phyloP scores from a whole-genome alignment of 1,139 yeast species.

The Hyphopichia pseudoburtonii region DNA sequence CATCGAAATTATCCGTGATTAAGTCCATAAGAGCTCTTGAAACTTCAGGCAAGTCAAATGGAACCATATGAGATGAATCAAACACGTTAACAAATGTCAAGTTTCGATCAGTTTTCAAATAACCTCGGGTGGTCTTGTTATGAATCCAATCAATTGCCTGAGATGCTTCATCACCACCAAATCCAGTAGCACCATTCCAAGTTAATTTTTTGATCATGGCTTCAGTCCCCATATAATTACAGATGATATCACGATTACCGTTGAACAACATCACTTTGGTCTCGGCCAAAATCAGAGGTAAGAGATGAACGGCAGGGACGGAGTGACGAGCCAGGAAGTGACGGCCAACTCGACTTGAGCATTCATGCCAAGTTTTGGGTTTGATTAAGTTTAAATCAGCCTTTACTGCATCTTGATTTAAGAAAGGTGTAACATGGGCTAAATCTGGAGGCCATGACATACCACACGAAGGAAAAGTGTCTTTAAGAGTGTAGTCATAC shows the following conservation, averaged over 20 bases:
- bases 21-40: constrained; percentile 70
- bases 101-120: constrained; percentile 58
- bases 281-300: constrained; percentile 63
- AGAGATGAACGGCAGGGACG: constrained; percentile 59
- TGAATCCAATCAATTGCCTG: constrained; percentile 52
- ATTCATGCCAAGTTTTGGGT: constrained; percentile 68
- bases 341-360: constrained; percentile 58
- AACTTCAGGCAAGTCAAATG: constrained; percentile 73
- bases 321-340: constrained; percentile 54
- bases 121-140: constrained; percentile 50
- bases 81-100: constrained; percentile 73
- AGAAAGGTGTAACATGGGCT: constrained; percentile 56
- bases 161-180: constrained; percentile 32
- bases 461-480: constrained; percentile 85
- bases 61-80: constrained; percentile 93
- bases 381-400: constrained; percentile 54
- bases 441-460: constrained; percentile 91
- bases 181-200: constrained; percentile 72
- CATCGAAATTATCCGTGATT: constrained; percentile 34
- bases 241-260: constrained; percentile 87
- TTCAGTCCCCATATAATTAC: constrained; percentile 80
- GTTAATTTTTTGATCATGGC: constrained; percentile 56
- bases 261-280: constrained; percentile 73
- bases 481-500: constrained; percentile 74
- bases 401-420: constrained; percentile 56